Evolutionary conservation across 208 protist genomes (phyloP), one percentile per base, ranked within the genome.

Genomic region (Leishmania guyanensis): DNA sequence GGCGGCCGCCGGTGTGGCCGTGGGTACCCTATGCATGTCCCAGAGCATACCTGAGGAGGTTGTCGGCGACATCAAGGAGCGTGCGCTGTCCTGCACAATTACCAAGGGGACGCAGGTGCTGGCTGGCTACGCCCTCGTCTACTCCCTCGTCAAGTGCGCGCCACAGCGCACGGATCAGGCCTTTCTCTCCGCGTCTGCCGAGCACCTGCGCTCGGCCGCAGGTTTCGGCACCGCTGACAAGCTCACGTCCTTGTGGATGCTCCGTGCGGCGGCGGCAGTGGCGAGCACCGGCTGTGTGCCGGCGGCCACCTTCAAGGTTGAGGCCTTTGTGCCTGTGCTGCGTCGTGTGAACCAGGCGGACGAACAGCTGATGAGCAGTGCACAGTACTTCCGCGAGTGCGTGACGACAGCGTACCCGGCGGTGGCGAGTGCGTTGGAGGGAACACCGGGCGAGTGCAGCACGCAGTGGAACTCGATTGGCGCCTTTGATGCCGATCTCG

Each of bases 401-500:
- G 80, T 98, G 33, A 56, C 58, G 26, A 81, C 79, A 8, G 86
- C 84, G n/a, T 94, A 92, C 80, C 93, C 93, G 39, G 56, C 69
- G 3, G 68, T 78, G 39, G 84, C 81, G 0, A 77, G 50, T 48
- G 51, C 80, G 64, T 10, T 95, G 60, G 89, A 89, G 46, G 84
- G 87, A 33, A 72, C 91, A 56, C 84, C 85, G 16, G 89, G 81
- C n/a, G 92, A 92, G 46, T 78, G 60, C 62, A 96, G 92, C 88
- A 75, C 86, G 10, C 86, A 91, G 84, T 97, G 94, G 94, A 79
- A 74, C 48, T 56, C 84, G 29, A 83, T 90, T 20, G 91, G 91
- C 36, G 84, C 89, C 60, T 98, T 97, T 68, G 95, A 98, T 71
- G 95, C 95, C 5, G 95, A 98, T 80, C 87, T 98, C 9, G 95